Evolutionary conservation across 2,329 filamentous ascomycete species (phyloP), one percentile per base, ranked within the genome.

Genomic region (Sporothrix curviconia): DNA sequence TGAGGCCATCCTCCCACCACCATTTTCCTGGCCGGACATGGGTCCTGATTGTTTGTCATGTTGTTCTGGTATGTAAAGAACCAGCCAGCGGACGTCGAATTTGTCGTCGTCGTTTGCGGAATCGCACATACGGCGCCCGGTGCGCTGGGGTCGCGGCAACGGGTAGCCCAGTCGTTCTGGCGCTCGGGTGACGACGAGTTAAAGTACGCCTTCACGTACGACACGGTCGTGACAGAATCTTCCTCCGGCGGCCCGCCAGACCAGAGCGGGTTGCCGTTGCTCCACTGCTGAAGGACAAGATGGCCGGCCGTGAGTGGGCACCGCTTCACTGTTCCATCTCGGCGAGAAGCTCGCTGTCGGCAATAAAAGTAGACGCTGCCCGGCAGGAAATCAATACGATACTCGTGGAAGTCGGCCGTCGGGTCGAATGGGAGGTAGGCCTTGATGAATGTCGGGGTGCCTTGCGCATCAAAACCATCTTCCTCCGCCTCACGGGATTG

Each of bases 121-220:
- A 84, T 78, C 11, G 66, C 58, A 62, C 82, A 84, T 2, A 80
- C 68, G 0, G 76, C 72, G 4, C 68, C 68, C 4, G 65, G 56
- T 1, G 68, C 72, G 3, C 55, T 52, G 1, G 70, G 65, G 55
- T 78, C 70, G 12, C 47, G 64, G 63, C 80, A 83, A 47, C 78
- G 70, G 8, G 52, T 58, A 3, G 55, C 58, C 64, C 71, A 75
- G 59, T 77, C 76, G 14, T 61, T 63, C 49, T 72, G 67, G 15
- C 77, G 67, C 56, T 66, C 61, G 2, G 64, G 61, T 19, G 74
- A 64, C 3, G 85, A 84, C 15, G 85, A 85, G 74, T 92, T 92
- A 74, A 91, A 92, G 70, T 92, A 92, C 0, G 84, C 85, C 68
- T 89, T 90, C 58, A 90, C 78, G 65, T 90, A 90, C 37, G 77